Evolutionary conservation across 1,284 basidiomycete species (phyloP), one percentile per base, ranked within the genome.

Genomic region (Ganoderma resinaceum): DNA sequence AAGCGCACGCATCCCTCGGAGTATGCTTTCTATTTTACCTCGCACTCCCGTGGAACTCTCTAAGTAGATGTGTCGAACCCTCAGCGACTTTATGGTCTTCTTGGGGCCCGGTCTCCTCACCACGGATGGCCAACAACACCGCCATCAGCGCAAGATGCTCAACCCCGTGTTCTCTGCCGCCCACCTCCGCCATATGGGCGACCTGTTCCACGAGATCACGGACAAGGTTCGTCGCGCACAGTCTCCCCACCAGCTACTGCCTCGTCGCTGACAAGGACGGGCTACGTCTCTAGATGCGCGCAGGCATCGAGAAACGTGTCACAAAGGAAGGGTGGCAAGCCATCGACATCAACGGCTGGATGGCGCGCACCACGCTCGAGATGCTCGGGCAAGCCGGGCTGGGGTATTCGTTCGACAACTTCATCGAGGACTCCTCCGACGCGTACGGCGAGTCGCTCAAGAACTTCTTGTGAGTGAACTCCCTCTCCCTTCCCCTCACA

Each of bases 381-480:
- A 74, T 79, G 18, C 75, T 82, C 63, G 80, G 79, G 1, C 80
- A 80, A 66, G 78, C 76, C 7, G 79, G 77, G 0, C 75, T 82
- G 4, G 80, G 80, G 2, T 78, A 81, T 69, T 78, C 80, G 3
- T 82, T 82, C 66, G 75, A 79, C 63, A 72, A 78, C 4, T 72
- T 80, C 33, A 71, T 71, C n/a, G 68, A 72, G 0, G 71, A 77
- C 29, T 66, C 62, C 18, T 49, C 69, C 0, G 74, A 79, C 62
- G 64, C 65, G 4, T 79, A 76, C 60, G 75, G 74, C 3, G 70
- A 76, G 18, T 72, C 80, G 1, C 61, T 81, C 23, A 80, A 80
- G 72, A 63, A 66, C 9, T 66, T 80, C 18, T 63, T 77, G 80
- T 80, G 26, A 49, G 70, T 46, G 4, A n/a, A n/a, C 1, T 20